Evolutionary conservation across 805 yeast species (phyloP).

Genomic region (Dipodascopsis uninucleata): DNA sequence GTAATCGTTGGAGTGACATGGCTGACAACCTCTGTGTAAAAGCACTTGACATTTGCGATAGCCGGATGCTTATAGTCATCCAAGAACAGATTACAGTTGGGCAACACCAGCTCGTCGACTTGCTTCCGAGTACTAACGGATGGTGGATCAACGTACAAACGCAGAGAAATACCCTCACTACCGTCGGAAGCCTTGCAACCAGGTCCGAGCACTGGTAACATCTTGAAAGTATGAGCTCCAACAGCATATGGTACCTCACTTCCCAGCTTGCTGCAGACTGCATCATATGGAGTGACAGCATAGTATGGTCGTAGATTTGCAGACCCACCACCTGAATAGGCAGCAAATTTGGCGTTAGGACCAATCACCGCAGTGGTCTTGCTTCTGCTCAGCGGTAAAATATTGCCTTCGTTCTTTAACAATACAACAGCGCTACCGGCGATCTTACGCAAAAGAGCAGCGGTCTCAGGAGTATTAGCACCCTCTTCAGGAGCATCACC

Average conservation of each 20-base stretch:
- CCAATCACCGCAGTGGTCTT: conserved; percentile 54
- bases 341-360: conserved; percentile 36
- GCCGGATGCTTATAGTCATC: conserved; percentile 14
- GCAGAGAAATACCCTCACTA: conserved; percentile 2
- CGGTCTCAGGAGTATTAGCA: conserved; percentile 45
- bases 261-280: conserved; percentile 8
- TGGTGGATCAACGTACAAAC: not conserved
- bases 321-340: conserved; percentile 24
- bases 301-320: conserved; percentile 17
- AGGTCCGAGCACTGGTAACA: conserved; percentile 8
- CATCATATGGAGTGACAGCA: conserved; percentile 22
- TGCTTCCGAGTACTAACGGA: conserved; percentile 2
- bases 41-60: conserved; percentile 22
- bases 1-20: conserved; percentile 46
- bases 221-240: conserved; percentile 13
- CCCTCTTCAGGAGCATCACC: conserved; percentile 34
- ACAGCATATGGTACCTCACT: conserved; percentile 2
- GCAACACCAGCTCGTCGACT: conserved; percentile 5
- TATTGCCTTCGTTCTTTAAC: conserved; percentile 48
- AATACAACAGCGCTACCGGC: conserved; percentile 55
- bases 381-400: conserved; percentile 46
- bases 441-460: conserved; percentile 41
- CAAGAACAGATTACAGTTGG: conserved; percentile 2
- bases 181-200: conserved; percentile 7
- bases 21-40: conserved; percentile 47